A percentile compares a stretch with the other conserved stretches of the same genome.
phyloP scores from a whole-genome alignment of 768 basidiomycete species.

The Coprinopsis cinerea region DNA sequence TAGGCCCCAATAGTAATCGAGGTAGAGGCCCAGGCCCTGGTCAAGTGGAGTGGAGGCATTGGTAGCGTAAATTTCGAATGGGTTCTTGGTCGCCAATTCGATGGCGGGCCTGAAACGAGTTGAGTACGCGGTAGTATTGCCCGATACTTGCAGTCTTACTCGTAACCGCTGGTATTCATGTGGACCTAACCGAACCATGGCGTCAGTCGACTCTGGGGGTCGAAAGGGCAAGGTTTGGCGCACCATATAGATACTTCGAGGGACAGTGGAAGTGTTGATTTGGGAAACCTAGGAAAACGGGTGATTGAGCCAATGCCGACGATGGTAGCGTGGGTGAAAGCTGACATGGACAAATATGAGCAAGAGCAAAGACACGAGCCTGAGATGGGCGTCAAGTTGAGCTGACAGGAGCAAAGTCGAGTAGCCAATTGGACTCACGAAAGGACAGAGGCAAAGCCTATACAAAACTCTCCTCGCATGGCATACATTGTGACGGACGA shows the following conservation, averaged over 20 bases:
- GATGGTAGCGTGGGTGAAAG: too few relatives aligned
- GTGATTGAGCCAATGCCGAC: too few relatives aligned
- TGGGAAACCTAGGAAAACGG: conserved; percentile 61
- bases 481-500: conserved; percentile 12
- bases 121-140: too few relatives aligned
- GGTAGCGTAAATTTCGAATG: conserved; percentile 60
- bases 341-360: conserved; percentile 80
- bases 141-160: conserved; percentile 34
- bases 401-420: conserved; percentile 12
- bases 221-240: conserved; percentile 13
- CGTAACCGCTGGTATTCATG: conserved; percentile 66
- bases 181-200: conserved; percentile 39
- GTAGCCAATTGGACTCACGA: conserved; percentile 56
- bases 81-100: conserved; percentile 34
- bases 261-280: conserved; percentile 71
- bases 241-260: conserved; percentile 71
- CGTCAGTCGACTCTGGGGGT: background rate
- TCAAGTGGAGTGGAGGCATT: conserved; percentile 61
- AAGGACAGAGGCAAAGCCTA: conserved; percentile 64
- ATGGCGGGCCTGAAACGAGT: background rate
- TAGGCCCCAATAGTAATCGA: conserved; percentile 72
- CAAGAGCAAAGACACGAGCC: conserved; percentile 48
- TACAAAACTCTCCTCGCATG: conserved; percentile 75
- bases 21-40: conserved; percentile 52
- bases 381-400: conserved; percentile 19